These are phyloP conservation scores for Stentor coeruleus DNA, from an alignment of 73 alveolate species.

Conservation along the genomic window DNA sequence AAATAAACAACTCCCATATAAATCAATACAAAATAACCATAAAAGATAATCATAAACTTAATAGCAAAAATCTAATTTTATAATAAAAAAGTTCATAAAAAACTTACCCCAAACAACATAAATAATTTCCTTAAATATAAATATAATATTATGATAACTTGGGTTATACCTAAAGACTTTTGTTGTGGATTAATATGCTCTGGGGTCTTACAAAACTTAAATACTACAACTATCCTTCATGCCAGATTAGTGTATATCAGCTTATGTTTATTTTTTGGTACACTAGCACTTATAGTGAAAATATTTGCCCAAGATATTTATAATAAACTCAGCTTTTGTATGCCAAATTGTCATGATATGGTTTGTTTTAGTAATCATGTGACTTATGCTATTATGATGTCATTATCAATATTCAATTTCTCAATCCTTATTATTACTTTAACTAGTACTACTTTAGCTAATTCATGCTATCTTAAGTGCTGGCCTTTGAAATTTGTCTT, in stretches of 20 bases:
- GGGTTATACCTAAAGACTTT: not conserved
- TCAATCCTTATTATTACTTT: not conserved
- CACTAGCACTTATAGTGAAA: too few relatives aligned
- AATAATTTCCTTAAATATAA: too few relatives aligned
- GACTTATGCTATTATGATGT: not conserved
- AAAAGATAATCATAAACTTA: too few relatives aligned
- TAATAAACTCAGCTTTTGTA: not conserved
- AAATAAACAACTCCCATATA: too few relatives aligned
- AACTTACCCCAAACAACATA: too few relatives aligned
- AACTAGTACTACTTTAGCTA: not conserved
- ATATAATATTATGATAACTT: not conserved
- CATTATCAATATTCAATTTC: not conserved
- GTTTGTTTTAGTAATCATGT: not conserved
- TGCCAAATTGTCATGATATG: not conserved
- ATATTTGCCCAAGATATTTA: too few relatives aligned
- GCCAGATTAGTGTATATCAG: not conserved
- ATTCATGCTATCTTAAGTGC: not conserved
- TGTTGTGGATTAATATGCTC: not conserved
- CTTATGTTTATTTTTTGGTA: not conserved
- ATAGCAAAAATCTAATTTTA: too few relatives aligned
- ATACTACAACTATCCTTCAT: not conserved
- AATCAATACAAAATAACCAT: too few relatives aligned
- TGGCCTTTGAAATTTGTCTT: not conserved
- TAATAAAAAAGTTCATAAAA: too few relatives aligned
- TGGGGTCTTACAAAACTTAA: not conserved